Evolutionary conservation across 2,329 filamentous ascomycete species (phyloP).

Genomic region (Coniochaeta ligniaria): DNA sequence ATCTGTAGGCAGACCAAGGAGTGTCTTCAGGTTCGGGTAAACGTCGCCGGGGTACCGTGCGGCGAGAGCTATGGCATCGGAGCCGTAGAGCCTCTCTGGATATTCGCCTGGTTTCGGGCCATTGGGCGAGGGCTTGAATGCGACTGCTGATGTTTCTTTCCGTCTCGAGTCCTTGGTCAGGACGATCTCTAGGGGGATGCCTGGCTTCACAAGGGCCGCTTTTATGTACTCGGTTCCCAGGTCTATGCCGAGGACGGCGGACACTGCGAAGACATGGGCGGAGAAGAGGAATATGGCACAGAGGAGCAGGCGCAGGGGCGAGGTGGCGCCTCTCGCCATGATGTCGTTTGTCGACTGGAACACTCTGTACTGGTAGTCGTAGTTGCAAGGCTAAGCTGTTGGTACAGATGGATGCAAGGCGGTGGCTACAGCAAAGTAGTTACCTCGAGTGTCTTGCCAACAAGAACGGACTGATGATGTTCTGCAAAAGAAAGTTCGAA

Average conservation of each 20-base stretch:
- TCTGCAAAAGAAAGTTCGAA: constrained; percentile 5
- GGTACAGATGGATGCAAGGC: background rate
- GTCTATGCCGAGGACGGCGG: constrained; percentile 86
- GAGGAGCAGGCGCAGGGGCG: constrained; percentile 27
- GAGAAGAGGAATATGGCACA: constrained; percentile 34
- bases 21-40: constrained; percentile 86
- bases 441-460: background rate
- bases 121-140: constrained; percentile 79
- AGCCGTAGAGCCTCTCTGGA: constrained; percentile 87
- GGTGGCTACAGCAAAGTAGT: background rate
- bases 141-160: constrained; percentile 86
- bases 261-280: constrained; percentile 42
- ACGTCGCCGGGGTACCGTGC: constrained; percentile 88
- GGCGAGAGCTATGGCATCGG: constrained; percentile 80
- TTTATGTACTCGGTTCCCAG: constrained; percentile 97
- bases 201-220: constrained; percentile 90
- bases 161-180: constrained; percentile 95
- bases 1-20: constrained; percentile 67
- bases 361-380: background rate
- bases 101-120: constrained; percentile 58
- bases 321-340: constrained; percentile 28
- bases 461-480: background rate
- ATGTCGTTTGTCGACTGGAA: constrained; percentile 6
- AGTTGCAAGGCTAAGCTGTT: background rate
- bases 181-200: constrained; percentile 95